Evolutionary conservation across 73 alveolate species (phyloP).

Genomic region (Effrenium voratum): DNA sequence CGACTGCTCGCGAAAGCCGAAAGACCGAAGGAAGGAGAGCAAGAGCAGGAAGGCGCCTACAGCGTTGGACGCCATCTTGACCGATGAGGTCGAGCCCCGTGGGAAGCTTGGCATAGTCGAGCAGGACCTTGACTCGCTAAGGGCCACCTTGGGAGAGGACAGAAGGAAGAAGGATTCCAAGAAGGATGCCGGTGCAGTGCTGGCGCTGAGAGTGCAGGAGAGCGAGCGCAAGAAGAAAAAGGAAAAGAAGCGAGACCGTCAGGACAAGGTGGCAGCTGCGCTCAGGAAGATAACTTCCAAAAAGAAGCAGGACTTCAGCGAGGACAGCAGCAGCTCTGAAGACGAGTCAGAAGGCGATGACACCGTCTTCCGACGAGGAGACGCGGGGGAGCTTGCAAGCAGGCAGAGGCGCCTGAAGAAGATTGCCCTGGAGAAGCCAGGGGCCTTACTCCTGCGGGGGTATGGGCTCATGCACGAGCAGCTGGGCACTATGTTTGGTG

Average conservation of each 20-base stretch:
- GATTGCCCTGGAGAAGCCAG: slow-evolving; percentile 6
- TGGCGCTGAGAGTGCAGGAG: not conserved
- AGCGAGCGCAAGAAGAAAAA: not conserved
- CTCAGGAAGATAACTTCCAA: not conserved
- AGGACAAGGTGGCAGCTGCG: not conserved
- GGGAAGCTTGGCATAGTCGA: not conserved
- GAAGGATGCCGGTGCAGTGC: not conserved
- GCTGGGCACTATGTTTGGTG: not conserved
- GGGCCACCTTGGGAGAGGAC: no score
- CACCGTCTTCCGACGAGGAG: not conserved
- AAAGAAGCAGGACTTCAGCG: not conserved
- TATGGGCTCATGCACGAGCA: slow-evolving; percentile 1
- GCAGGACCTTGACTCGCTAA: not conserved
- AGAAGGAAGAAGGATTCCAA: not conserved
- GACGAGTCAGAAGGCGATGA: not conserved
- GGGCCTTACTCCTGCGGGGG: not conserved
- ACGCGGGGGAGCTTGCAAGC: not conserved
- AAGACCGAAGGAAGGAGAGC: not conserved
- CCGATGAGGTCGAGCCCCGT: not conserved
- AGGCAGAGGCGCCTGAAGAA: not conserved
- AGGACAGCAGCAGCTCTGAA: no score
- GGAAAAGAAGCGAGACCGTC: not conserved
- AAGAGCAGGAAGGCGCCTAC: not conserved
- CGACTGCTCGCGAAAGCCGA: no score
- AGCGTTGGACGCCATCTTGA: not conserved